A percentile compares a stretch with the other conserved stretches of the same genome.
phyloP scores from a whole-genome alignment of 352 stramenopile genomes.

The Phytopythium oedochilum region DNA sequence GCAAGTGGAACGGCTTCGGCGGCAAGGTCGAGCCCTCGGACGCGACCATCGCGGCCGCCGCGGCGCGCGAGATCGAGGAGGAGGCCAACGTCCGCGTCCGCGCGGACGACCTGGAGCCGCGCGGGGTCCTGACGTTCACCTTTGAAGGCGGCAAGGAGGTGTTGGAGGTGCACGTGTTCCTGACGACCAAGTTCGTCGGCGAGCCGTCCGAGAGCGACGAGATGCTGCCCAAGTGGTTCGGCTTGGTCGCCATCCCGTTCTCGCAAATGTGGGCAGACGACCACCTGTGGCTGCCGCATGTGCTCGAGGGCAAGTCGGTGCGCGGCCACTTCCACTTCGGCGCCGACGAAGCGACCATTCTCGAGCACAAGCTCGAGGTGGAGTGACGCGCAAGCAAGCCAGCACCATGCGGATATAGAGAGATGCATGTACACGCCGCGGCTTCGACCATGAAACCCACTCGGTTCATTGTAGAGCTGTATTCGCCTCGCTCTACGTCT shows the following conservation, averaged over 20 bases:
- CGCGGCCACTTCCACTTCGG: slow-evolving; percentile 70
- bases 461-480: too few relatives aligned
- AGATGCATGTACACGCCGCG: too few relatives aligned
- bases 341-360: slow-evolving; percentile 60
- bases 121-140: slow-evolving; percentile 52
- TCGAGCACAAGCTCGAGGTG: slow-evolving; percentile 40
- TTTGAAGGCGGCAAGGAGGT: slow-evolving; percentile 55
- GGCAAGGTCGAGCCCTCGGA: slow-evolving; percentile 85
- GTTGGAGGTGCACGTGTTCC: slow-evolving; percentile 80
- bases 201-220: slow-evolving; percentile 84
- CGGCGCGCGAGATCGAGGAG: slow-evolving; percentile 59
- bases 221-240: slow-evolving; percentile 86
- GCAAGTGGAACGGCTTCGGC: slow-evolving; percentile 91
- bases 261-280: slow-evolving; percentile 88
- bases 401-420: not conserved
- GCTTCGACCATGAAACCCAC: too few relatives aligned
- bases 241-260: slow-evolving; percentile 57
- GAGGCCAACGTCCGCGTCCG: slow-evolving; percentile 61
- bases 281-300: slow-evolving; percentile 68
- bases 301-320: slow-evolving; percentile 66
- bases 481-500: not conserved
- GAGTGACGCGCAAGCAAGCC: not conserved
- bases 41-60: slow-evolving; percentile 42
- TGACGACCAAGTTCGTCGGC: slow-evolving; percentile 53
- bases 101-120: slow-evolving; percentile 17